A percentile compares a stretch with the other conserved stretches of the same genome.
phyloP scores from a whole-genome alignment of 345 rosid genomes.

The Eucalyptus regnans region DNA sequence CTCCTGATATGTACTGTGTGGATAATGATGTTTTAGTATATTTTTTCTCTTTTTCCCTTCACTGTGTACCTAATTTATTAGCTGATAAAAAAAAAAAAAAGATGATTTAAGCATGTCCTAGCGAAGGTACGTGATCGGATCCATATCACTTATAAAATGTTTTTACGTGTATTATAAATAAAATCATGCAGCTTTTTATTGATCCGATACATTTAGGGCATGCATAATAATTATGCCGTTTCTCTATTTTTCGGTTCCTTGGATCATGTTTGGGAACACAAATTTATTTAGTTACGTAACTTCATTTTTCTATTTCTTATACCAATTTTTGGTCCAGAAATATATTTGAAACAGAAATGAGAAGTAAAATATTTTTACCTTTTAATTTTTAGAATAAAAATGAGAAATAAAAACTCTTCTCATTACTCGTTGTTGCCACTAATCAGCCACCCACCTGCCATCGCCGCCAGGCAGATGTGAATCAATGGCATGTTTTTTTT shows the following conservation, averaged over 20 bases:
- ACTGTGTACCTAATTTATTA: not conserved
- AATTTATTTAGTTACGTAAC: too few relatives aligned
- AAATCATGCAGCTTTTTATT: not conserved
- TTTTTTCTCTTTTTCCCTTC: not conserved
- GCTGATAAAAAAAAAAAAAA: not conserved
- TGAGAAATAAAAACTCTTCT: fast-evolving
- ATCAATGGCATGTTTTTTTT: not conserved
- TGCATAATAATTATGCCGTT: too few relatives aligned
- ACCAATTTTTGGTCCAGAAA: too few relatives aligned
- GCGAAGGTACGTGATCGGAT: not conserved
- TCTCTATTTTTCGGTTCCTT: too few relatives aligned
- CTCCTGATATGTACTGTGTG: not conserved
- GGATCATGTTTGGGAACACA: too few relatives aligned
- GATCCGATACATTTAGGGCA: not conserved
- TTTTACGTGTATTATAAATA: not conserved
- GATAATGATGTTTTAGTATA: not conserved
- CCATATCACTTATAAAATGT: not conserved
- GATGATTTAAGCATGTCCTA: not conserved
- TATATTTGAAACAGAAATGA: too few relatives aligned
- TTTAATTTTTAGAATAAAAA: too few relatives aligned
- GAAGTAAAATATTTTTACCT: too few relatives aligned
- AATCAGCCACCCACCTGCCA: too few relatives aligned
- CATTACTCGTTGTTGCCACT: too few relatives aligned
- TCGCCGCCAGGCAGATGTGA: not conserved
- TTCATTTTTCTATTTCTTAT: too few relatives aligned